Evolutionary conservation across 2,329 filamentous ascomycete genomes (phyloP).

Genomic region (Aspergillus sp.): DNA sequence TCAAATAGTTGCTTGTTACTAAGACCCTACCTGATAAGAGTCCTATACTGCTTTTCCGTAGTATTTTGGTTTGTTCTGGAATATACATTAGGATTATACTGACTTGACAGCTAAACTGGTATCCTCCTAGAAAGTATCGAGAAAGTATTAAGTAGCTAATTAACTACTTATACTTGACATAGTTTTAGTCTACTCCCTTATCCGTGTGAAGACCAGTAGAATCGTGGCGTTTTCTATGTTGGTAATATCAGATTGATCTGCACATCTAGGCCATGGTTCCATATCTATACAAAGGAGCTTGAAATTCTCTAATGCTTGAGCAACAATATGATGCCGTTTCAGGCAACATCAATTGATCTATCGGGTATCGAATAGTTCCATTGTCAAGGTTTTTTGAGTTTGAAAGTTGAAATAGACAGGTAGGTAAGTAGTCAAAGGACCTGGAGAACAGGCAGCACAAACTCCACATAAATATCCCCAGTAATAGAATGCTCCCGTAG

Average conservation of each 20-base stretch:
- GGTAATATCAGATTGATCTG: constrained; percentile 6
- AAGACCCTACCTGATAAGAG: no score
- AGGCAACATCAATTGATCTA: constrained; percentile 1
- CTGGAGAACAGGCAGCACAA: neutral
- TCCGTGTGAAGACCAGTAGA: constrained; percentile 8
- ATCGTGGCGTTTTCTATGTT: constrained; percentile 15
- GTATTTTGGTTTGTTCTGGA: no score
- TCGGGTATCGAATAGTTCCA: constrained; percentile 8
- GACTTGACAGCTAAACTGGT: constrained; percentile 54
- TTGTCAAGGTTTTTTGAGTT: neutral
- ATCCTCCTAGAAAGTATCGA: constrained; percentile 76
- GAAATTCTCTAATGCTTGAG: neutral
- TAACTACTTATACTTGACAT: constrained; percentile 1
- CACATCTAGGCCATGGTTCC: constrained; percentile 19
- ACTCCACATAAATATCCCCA: constrained; percentile 2
- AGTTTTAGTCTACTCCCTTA: neutral
- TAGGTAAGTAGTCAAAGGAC: neutral
- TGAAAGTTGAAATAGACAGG: neutral
- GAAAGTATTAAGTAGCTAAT: constrained; percentile 61
- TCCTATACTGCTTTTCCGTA: no score
- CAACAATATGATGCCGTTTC: constrained; percentile 4
- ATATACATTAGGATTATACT: neutral
- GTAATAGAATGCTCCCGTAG: neutral
- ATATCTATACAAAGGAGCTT: constrained; percentile 5
- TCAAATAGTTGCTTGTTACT: no score